phyloP scores from a whole-genome alignment of 306 rosid species.

The Quercus variabilis region DNA sequence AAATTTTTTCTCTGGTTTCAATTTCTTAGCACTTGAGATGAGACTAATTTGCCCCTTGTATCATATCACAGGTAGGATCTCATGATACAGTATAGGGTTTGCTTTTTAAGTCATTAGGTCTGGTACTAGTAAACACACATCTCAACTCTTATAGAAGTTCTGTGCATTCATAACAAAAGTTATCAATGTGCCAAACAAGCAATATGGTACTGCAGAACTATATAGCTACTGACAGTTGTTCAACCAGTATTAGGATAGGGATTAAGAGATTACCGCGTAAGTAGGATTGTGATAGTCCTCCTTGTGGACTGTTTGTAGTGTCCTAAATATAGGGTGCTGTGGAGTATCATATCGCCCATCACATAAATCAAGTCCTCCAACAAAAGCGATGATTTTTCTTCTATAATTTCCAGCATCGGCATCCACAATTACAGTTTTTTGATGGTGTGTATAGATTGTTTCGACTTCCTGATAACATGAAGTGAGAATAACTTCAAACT shows the following conservation, averaged over 20 bases:
- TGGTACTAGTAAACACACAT: not conserved
- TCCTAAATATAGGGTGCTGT: constrained; percentile 62
- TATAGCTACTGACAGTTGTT: constrained; percentile 18
- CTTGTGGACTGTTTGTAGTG: constrained; percentile 77
- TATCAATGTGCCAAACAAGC: not conserved
- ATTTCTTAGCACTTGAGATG: not conserved
- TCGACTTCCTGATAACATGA: constrained; percentile 72
- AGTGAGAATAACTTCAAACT: constrained; percentile 18
- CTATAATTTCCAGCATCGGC: constrained; percentile 73
- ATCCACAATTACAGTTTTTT: constrained; percentile 92
- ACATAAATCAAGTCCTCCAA: constrained; percentile 97
- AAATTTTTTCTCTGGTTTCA: not conserved
- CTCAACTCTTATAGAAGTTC: not conserved
- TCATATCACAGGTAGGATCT: not conserved
- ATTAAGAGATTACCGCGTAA: constrained; percentile 54
- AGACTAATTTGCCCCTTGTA: not conserved
- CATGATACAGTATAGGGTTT: not conserved
- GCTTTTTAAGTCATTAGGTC: not conserved
- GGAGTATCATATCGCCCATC: constrained; percentile 96
- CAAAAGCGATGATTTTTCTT: constrained; percentile 89
- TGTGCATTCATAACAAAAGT: not conserved
- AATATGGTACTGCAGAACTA: not conserved
- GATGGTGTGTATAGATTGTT: constrained; percentile 97
- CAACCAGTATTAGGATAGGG: constrained; percentile 14
- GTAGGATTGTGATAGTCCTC: constrained; percentile 97